These are phyloP conservation scores for Boletellus ananas DNA, from an alignment of 768 basidiomycete species.

Conservation along the genomic window DNA sequence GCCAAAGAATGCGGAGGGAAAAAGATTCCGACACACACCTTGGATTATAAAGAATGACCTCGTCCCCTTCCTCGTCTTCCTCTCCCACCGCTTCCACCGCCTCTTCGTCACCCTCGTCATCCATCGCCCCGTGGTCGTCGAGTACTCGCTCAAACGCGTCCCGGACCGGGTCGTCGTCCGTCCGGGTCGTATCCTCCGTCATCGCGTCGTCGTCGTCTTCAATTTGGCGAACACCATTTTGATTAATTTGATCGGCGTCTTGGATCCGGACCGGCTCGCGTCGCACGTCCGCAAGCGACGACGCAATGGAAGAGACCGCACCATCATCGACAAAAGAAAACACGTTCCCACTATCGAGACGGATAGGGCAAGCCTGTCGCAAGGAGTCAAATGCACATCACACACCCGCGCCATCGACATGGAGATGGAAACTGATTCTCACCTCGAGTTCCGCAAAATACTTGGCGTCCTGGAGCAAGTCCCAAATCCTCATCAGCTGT, in stretches of 20 bases:
- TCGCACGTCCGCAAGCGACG: conserved; percentile 2
- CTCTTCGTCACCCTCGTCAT: conserved; percentile 54
- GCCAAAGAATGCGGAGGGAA: too few species aligned
- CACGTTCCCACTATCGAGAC: conserved; percentile 14
- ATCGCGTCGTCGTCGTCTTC: conserved; percentile 56
- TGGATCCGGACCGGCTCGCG: not conserved
- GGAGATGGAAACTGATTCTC: conserved; percentile 14
- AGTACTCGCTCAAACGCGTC: conserved; percentile 57
- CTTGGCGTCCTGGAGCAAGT: conserved; percentile 72
- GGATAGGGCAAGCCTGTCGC: conserved; percentile 25
- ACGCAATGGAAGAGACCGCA: not conserved
- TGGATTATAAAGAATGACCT: conserved; percentile 70
- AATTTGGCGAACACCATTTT: conserved; percentile 4
- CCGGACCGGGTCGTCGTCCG: conserved; percentile 72
- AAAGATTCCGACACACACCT: conserved; percentile 36
- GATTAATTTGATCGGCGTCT: conserved; percentile 16
- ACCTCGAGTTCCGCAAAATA: conserved; percentile 59
- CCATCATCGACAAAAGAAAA: conserved; percentile 16
- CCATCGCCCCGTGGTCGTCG: conserved; percentile 30
- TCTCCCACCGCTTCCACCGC: conserved; percentile 18
- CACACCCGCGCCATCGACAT: too few species aligned
- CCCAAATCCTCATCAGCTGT: conserved; percentile 89
- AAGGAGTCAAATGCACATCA: not conserved
- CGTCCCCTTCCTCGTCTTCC: too few species aligned
- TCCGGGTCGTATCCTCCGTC: conserved; percentile 59